A percentile compares a stretch with the other conserved stretches of the same genome.
Evolutionary conservation across 768 basidiomycete genomes (phyloP).

Genomic region (Suillus subluteus): DNA sequence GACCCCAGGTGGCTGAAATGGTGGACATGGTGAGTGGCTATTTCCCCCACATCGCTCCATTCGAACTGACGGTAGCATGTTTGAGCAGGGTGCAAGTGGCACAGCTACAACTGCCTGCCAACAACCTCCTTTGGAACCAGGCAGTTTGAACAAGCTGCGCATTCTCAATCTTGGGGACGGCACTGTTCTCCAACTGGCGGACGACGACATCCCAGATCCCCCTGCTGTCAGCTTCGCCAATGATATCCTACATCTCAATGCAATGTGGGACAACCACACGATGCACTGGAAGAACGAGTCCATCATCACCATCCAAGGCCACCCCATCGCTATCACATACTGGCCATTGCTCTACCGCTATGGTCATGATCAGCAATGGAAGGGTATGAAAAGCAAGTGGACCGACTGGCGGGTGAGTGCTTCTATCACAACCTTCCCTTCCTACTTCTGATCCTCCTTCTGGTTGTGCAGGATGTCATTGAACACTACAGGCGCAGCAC

Average conservation of each 20-base stretch:
- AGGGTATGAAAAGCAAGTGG: conserved; percentile 28
- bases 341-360: conserved; percentile 19
- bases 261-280: conserved; percentile 33
- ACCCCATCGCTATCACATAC: conserved; percentile 17
- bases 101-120: too few species aligned
- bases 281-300: conserved; percentile 25
- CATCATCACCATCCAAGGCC: conserved; percentile 22
- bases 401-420: conserved; percentile 29
- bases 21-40: too few species aligned
- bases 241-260: conserved; percentile 22
- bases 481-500: too few species aligned
- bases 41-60: too few species aligned
- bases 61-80: too few species aligned
- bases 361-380: not conserved
- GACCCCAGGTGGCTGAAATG: too few species aligned
- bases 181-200: not conserved
- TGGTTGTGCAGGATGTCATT: too few species aligned
- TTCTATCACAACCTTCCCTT: too few species aligned
- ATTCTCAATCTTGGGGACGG: not conserved
- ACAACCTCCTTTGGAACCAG: too few species aligned
- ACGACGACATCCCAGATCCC: not conserved
- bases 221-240: conserved; percentile 20
- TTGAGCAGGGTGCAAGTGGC: too few species aligned
- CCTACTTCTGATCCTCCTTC: too few species aligned
- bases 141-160: too few species aligned